Base-by-base conservation (phyloP, 2,329 filamentous ascomycete genomes). In the Colletotrichum sp. region DNA sequence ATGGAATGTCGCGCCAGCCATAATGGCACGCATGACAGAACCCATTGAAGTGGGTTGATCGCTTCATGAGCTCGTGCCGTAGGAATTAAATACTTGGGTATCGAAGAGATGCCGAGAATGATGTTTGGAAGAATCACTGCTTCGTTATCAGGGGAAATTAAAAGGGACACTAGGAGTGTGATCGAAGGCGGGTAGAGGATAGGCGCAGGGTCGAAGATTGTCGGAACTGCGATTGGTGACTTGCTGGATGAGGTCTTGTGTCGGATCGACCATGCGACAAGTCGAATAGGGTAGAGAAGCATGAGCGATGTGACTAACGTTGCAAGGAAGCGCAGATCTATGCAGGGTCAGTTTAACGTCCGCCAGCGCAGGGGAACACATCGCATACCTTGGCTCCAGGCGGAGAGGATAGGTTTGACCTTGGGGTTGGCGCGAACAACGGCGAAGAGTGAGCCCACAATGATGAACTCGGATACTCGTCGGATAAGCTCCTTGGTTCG, bases 171-270 rank as follows among this genome's bases (percentile, higher is more conserved):
- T 62, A 96, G 89, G 18, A 96, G 85, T 1, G 96, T 95, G 34
- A 98, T 89, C 4, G 93, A 85, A 8, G 94, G 90, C 21, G 96
- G 96, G 82, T 98, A 99, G 73, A 98, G 85, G n/a, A 98, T 89
- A 13, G 96, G 95, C 8, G 96, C 96, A 4, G 96, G 96, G 81
- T 99, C 96, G 84, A 98, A 98, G n/a, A 91, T 89, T 6, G 92
- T 87, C 1, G 96, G 95, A 49, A 98, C 87, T 34, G 82, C 82
- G 44, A 93, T 80, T 2, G 87, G 86, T 34, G 88, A 79, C 74
- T 78, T 79, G 32, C 78, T 83, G n/a, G 84, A 83, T 5, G 88
- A 84, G 6, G 78, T 82, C 21, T 84, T 82, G 28, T 85, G 84
- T 24, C 82, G 82, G 72, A 88, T 87, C 2, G 87, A 85, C 88